These are phyloP conservation scores for Aspergillus hancockii DNA, from an alignment of 495 filamentous ascomycete species.

Conservation along the genomic window DNA sequence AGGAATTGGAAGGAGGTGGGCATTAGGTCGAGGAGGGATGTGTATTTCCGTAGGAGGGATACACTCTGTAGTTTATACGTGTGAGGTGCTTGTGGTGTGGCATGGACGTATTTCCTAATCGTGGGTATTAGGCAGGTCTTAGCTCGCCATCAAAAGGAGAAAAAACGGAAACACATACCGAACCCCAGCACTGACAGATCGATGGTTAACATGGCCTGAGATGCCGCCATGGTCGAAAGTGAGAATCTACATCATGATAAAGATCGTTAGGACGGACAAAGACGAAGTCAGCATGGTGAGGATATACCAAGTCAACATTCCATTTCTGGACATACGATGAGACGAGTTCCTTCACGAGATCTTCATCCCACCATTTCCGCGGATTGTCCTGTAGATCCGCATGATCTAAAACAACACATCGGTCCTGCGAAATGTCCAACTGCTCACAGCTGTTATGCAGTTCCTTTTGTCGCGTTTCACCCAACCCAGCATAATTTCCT, in stretches of 20 bases:
- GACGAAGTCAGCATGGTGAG: too few species aligned
- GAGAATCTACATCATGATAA: conserved; percentile 3
- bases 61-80: conserved; percentile 4
- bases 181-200: conserved; percentile 5
- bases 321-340: conserved; percentile 8
- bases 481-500: conserved; percentile 10
- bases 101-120: conserved; percentile 7
- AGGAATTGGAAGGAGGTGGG: conserved; percentile 9
- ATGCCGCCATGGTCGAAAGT: conserved; percentile 14
- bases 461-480: neutral
- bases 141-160: neutral
- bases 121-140: neutral
- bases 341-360: conserved; percentile 4
- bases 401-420: conserved; percentile 7
- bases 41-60: conserved; percentile 11
- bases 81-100: neutral
- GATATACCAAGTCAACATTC: conserved; percentile 9
- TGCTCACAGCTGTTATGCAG: conserved; percentile 6
- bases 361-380: conserved; percentile 12
- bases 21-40: conserved; percentile 7
- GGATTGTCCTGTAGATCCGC: conserved; percentile 14
- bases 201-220: conserved; percentile 13
- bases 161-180: conserved; percentile 1
- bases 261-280: too few species aligned
- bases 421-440: neutral